These are phyloP conservation scores for Venturia oleaginea DNA, from an alignment of 2,329 filamentous ascomycete genomes.

Conservation along the genomic window DNA sequence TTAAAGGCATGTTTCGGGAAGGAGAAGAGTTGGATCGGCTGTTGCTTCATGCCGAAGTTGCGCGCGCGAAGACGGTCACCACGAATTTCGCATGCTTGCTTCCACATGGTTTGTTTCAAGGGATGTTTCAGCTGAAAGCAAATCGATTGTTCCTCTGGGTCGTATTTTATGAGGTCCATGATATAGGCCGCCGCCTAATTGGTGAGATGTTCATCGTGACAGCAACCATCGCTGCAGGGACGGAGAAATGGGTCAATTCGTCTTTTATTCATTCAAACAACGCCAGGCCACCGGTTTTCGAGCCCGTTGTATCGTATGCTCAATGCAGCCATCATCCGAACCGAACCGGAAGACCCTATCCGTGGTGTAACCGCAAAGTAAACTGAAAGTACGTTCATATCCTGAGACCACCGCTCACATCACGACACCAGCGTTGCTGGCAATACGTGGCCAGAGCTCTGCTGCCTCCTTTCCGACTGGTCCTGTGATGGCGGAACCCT, in stretches of 20 bases:
- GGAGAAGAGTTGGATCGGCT: too few relatives aligned
- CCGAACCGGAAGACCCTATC: not conserved
- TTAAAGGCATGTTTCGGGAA: too few relatives aligned
- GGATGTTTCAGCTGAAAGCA: not conserved
- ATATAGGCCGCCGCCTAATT: not conserved
- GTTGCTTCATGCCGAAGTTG: too few relatives aligned
- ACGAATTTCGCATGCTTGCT: too few relatives aligned
- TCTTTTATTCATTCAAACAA: conserved; percentile 6
- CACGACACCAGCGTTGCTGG: conserved; percentile 98
- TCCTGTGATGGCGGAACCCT: conserved; percentile 98
- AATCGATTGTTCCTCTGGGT: not conserved
- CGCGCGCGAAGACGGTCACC: too few relatives aligned
- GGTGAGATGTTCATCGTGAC: not conserved
- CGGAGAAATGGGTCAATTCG: not conserved
- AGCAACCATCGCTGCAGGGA: not conserved
- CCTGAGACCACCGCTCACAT: conserved; percentile 60
- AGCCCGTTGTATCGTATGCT: not conserved
- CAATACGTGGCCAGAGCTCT: conserved; percentile 99
- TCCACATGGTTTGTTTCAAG: too few relatives aligned
- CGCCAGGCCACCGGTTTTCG: not conserved
- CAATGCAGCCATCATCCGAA: not conserved
- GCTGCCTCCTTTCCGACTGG: conserved; percentile 99
- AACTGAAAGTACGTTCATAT: not conserved
- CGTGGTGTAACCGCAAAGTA: conserved; percentile 1
- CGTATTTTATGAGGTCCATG: not conserved